phyloP scores from a whole-genome alignment of 495 filamentous ascomycete genomes.

The Recurvomyces mirabilis region DNA sequence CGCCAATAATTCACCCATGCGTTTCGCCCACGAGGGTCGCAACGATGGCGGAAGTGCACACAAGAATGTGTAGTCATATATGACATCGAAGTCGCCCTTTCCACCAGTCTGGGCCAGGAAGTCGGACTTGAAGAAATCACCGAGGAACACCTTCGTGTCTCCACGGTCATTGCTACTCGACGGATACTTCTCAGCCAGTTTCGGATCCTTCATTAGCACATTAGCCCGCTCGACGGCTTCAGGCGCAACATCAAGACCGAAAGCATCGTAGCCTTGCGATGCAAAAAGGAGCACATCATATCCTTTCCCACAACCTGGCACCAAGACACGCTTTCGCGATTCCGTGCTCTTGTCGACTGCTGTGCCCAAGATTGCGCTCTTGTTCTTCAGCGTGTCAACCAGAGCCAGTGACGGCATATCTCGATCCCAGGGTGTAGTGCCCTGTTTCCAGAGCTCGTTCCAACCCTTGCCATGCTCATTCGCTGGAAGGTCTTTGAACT shows the following conservation, averaged over 20 bases:
- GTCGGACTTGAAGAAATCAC: slow-evolving; percentile 62
- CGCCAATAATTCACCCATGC: slow-evolving; percentile 53
- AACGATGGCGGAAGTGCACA: slow-evolving; percentile 57
- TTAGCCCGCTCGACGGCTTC: slow-evolving; percentile 45
- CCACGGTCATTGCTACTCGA: slow-evolving; percentile 41
- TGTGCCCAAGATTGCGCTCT: slow-evolving; percentile 36
- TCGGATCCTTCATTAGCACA: slow-evolving; percentile 30
- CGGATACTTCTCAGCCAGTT: slow-evolving; percentile 33
- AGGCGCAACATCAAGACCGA: slow-evolving; percentile 56
- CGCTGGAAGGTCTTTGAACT: slow-evolving; percentile 19
- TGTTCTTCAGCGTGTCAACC: slow-evolving; percentile 45
- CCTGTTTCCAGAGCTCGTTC: slow-evolving; percentile 4
- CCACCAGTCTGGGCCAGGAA: slow-evolving; percentile 36
- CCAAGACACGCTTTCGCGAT: slow-evolving; percentile 32
- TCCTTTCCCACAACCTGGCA: slow-evolving; percentile 58
- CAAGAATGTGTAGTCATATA: slow-evolving; percentile 83
- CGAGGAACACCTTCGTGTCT: slow-evolving; percentile 46
- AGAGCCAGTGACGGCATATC: slow-evolving; percentile 56
- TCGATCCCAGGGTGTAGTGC: slow-evolving; percentile 49
- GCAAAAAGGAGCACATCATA: slow-evolving; percentile 26
- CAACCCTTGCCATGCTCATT: slow-evolving; percentile 15
- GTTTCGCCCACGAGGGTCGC: slow-evolving; percentile 58
- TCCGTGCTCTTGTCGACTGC: slow-evolving; percentile 27
- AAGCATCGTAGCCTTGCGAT: slow-evolving; percentile 41
- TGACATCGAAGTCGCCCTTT: slow-evolving; percentile 54